Evolutionary conservation across 768 basidiomycete genomes (phyloP).

Genomic region (Leccinum arenicola): DNA sequence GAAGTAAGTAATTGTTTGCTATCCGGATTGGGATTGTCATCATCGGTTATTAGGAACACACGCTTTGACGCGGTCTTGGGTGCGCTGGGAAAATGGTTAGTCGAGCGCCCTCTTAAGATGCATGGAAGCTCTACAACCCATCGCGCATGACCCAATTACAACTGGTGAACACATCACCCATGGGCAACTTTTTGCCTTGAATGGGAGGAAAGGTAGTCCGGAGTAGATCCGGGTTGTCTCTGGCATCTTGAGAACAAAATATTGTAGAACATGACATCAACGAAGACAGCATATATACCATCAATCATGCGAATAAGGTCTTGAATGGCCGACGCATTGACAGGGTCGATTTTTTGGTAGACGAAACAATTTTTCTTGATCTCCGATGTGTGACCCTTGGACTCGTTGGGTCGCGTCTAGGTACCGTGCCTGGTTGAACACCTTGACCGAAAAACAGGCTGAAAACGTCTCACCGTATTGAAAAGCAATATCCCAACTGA

Average conservation of each 20-base stretch:
- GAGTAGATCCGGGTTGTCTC: constrained; percentile 59
- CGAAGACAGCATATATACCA: constrained; percentile 42
- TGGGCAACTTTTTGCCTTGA: constrained; percentile 56
- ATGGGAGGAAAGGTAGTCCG: constrained; percentile 63
- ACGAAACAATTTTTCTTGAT: constrained; percentile 70
- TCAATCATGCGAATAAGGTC: constrained; percentile 76
- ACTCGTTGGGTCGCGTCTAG: constrained; percentile 27
- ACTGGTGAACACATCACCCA: constrained; percentile 88
- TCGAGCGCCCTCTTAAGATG: constrained; percentile 15
- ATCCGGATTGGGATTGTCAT: constrained; percentile 43
- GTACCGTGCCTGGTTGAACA: background rate
- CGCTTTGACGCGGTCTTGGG: constrained; percentile 90
- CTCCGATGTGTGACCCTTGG: constrained; percentile 45
- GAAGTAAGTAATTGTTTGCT: constrained; percentile 62
- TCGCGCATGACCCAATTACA: constrained; percentile 89
- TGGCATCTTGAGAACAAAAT: constrained; percentile 45
- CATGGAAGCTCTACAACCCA: constrained; percentile 46
- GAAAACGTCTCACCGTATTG: constrained; percentile 69
- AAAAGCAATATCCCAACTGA: constrained; percentile 88
- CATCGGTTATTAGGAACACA: constrained; percentile 90
- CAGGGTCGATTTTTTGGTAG: constrained; percentile 71
- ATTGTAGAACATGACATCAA: constrained; percentile 1
- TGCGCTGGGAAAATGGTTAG: constrained; percentile 45
- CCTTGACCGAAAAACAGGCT: background rate
- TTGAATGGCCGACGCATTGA: constrained; percentile 81